These are phyloP conservation scores for Thelonectria discophora DNA, from an alignment of 2,329 filamentous ascomycete species.

Conservation along the genomic window DNA sequence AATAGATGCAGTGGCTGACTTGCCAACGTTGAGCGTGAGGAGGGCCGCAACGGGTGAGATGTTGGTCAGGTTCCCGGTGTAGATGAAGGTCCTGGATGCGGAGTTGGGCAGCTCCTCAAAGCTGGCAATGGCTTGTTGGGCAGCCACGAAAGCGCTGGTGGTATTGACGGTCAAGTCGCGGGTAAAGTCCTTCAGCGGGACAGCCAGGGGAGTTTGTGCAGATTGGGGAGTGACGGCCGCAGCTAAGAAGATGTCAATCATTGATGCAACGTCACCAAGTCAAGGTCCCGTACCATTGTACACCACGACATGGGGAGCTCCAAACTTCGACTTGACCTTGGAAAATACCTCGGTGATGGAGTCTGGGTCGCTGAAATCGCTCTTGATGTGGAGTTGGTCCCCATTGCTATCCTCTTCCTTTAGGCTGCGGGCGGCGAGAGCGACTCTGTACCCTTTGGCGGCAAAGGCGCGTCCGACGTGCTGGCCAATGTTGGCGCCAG, in stretches of 20 bases:
- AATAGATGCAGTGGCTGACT: conserved; percentile 46
- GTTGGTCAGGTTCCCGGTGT: conserved; percentile 55
- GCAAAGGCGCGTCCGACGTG: conserved; percentile 32
- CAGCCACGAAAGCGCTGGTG: conserved; percentile 45
- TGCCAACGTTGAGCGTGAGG: conserved; percentile 50
- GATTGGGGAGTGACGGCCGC: conserved; percentile 25
- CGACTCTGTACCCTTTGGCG: conserved; percentile 37
- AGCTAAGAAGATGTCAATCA: background rate
- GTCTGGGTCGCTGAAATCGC: conserved; percentile 48
- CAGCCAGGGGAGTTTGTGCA: conserved; percentile 17
- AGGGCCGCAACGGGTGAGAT: conserved; percentile 39
- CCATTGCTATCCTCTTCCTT: conserved; percentile 33
- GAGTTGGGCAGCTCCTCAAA: conserved; percentile 46
- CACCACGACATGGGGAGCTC: conserved; percentile 32
- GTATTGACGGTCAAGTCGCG: conserved; percentile 28
- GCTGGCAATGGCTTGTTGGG: conserved; percentile 45
- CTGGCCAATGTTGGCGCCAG: conserved; percentile 35
- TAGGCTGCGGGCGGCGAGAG: conserved; percentile 31
- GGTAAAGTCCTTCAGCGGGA: conserved; percentile 15
- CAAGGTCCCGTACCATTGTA: conserved; percentile 32
- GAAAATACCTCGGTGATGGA: conserved; percentile 22
- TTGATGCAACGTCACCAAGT: no score
- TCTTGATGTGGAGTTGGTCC: conserved; percentile 45
- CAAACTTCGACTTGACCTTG: conserved; percentile 25
- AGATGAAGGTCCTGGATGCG: conserved; percentile 53